Evolutionary conservation across 768 basidiomycete species (phyloP), one percentile per base, ranked within the genome.

Genomic region (Harrya chromipes): DNA sequence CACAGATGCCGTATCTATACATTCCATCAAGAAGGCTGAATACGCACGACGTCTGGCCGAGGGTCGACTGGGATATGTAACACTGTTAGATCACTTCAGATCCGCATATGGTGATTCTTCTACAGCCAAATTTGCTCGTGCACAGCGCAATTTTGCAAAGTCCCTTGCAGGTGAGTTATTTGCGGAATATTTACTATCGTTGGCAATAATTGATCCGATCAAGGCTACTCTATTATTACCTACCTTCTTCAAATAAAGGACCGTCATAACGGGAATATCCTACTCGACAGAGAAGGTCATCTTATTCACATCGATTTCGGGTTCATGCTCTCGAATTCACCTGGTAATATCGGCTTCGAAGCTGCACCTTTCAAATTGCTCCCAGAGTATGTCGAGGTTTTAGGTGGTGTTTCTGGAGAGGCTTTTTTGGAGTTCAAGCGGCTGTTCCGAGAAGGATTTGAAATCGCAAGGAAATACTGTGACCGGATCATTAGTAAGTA

Each of bases 321-420:
- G 2, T 98, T 98, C 73, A 95, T 98, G 78, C 78, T 98, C 29
- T 88, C 88, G 37, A 97, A 97, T 68, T 93, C 94, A 1, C 97
- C 97, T 0, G 95, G 95, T 17, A 95, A 95, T 65, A 88, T 99
- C 55, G 90, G 95, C 23, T 98, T 99, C 66, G 97, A 99, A 71
- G 95, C 94, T n/a, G 94, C 97, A 2, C 97, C 97, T 1, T 99
- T 99, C 79, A 99, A 99, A 68, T 72, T 98, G 12, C 85, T 94
- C 8, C 75, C 87, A 46, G 97, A 99, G 68, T 99, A 99, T 68
- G 78, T 99, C 46, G 95, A 98, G 58, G 90, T 99, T 24, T 76
- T 99, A 26, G 97, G 97, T 9, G 95, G 95, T 4, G 71, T 89
- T 36, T 77, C 86, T 43, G 79, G 84, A 24, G 74, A 83, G 20